phyloP scores from a whole-genome alignment of 805 yeast genomes.

The Lipomyces oligophaga region DNA sequence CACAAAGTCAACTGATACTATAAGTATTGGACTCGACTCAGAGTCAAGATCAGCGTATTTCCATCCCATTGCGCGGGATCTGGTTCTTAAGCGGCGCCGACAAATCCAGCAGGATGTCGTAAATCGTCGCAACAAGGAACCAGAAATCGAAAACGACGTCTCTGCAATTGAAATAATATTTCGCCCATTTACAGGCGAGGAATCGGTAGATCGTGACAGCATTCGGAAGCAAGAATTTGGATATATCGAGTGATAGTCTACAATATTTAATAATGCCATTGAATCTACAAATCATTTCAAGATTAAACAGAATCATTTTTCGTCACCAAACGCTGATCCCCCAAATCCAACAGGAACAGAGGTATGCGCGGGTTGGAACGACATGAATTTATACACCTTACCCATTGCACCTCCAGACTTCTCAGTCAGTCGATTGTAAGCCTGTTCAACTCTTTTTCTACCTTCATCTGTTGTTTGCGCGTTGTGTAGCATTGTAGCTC shows the following conservation, averaged over 20 bases:
- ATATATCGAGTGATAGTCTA: constrained; percentile 8
- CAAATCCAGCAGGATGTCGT: constrained; percentile 52
- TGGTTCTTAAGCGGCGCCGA: constrained; percentile 82
- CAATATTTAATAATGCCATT: constrained; percentile 1
- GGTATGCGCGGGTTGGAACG: constrained; percentile 48
- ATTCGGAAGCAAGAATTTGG: constrained; percentile 47
- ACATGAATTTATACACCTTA: constrained; percentile 66
- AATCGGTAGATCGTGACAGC: constrained; percentile 63
- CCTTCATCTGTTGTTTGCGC: constrained; percentile 44
- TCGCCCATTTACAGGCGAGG: constrained; percentile 70
- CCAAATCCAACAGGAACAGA: constrained; percentile 55
- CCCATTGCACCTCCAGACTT: constrained; percentile 69
- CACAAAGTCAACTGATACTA: constrained; percentile 55
- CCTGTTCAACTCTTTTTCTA: constrained; percentile 50
- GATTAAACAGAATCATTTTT: neutral
- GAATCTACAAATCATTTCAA: neutral
- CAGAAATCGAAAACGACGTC: constrained; percentile 52
- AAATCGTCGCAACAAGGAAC: constrained; percentile 39
- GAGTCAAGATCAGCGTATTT: constrained; percentile 61
- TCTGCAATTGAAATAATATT: constrained; percentile 60
- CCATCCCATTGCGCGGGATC: constrained; percentile 70
- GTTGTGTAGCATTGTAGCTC: constrained; percentile 50
- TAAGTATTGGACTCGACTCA: constrained; percentile 58
- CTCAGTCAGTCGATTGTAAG: constrained; percentile 62
- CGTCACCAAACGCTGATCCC: constrained; percentile 29